Evolutionary conservation across 495 filamentous ascomycete genomes (phyloP), one percentile per base, ranked within the genome.

Genomic region (Penicillium steckii): DNA sequence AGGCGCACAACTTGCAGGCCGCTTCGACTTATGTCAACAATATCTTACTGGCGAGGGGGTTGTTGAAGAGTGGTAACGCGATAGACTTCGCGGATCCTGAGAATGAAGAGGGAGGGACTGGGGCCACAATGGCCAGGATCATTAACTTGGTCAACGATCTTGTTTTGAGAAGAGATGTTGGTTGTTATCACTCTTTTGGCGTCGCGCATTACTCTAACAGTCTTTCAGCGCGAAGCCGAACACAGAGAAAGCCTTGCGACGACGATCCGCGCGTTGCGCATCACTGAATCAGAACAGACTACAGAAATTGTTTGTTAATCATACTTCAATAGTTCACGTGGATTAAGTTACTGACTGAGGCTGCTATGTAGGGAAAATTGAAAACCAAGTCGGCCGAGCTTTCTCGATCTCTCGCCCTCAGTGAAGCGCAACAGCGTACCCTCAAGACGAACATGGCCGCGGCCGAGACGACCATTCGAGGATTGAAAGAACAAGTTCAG

Each of bases 21-120:
- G 94, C 94, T 22, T 96, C 93, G 48, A 83, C 84, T 41, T 97
- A 97, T 71, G 88, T 98, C 73, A 98, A 98, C 75, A 96, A 97
- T 67, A 85, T 96, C 50, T 78, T 98, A 25, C 81, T 96, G 27
- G 90, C 93, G 3, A 85, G 94, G 33, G 94, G 94, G 17, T 78
- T 98, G 18, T 73, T 97, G 9, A 87, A 88, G 62, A 87, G 89
- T 84, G 88, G 90, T 57, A 79, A 82, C 50, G 80, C 80, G 25
- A 94, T 98, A 67, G 84, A 96, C 64, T 98, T 97, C 66, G 85
- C 88, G 53, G 72, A 81, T 25, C 90, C 90, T 12, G 82, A 85
- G 43, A 80, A 81, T 53, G 79, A 75, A 44, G 84, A 87, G 25
- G 84, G 80, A 18, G 83, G 80, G 15, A 65, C 79, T 8, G 83